Percentiles rank a stretch among this genome's conserved stretches.
Conservation (phyloP, 1,139 yeast species). For the Blastobotrys elegans region DNA sequence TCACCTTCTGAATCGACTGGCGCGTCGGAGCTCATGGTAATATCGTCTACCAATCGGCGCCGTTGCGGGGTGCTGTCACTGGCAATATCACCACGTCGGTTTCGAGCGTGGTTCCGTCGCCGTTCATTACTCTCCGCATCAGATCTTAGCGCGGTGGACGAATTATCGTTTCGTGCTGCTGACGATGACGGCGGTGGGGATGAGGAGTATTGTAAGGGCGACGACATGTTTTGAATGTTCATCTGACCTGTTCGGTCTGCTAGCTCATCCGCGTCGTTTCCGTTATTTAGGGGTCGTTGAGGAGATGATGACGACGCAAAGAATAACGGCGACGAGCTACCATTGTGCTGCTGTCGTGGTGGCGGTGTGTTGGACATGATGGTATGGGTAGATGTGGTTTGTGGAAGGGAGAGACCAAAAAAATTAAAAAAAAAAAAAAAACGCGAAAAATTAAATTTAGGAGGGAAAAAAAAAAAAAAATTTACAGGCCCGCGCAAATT, state of each 20-base stretch:
- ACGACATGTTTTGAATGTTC: slow-evolving; percentile 31
- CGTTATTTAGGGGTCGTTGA: no score
- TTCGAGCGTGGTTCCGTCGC: slow-evolving; percentile 9
- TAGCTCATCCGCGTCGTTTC: slow-evolving; percentile 18
- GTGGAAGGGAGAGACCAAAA: neutral
- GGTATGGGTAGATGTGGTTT: neutral
- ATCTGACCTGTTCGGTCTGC: slow-evolving; percentile 20
- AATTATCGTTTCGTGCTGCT: slow-evolving; percentile 2
- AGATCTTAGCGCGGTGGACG: slow-evolving; percentile 2
- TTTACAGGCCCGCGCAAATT: no score
- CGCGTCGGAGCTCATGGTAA: neutral
- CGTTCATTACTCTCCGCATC: slow-evolving; percentile 6
- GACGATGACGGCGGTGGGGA: slow-evolving; percentile 33
- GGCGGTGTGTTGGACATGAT: slow-evolving; percentile 8
- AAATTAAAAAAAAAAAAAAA: no score
- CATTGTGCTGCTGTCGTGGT: slow-evolving; percentile 10
- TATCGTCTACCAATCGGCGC: slow-evolving; percentile 33
- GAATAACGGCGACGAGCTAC: slow-evolving; percentile 60
- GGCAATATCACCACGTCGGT: slow-evolving; percentile 52
- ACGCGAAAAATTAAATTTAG: neutral
- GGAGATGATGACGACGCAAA: slow-evolving; percentile 45
- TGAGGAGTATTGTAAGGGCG: slow-evolving; percentile 47
- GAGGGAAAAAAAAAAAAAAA: no score
- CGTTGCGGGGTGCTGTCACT: slow-evolving; percentile 52
- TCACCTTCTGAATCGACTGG: slow-evolving; percentile 3